Percentiles rank a stretch among this genome's conserved stretches.
Evolutionary conservation across 2,329 filamentous ascomycete species (phyloP).

Genomic region (Curvularia sp.): DNA sequence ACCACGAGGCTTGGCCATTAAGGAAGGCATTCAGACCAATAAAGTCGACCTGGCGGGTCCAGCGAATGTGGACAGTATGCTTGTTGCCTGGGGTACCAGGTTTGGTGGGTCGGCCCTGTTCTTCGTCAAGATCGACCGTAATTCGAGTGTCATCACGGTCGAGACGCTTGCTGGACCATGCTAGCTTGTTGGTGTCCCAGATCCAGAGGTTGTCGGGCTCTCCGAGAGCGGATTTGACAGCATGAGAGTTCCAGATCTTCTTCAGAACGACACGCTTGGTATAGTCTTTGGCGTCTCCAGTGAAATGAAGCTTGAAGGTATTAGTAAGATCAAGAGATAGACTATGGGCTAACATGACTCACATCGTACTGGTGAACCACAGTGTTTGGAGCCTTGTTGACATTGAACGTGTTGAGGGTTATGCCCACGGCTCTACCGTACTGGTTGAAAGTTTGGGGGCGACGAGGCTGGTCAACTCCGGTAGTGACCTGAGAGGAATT

Average conservation of each 20-base stretch:
- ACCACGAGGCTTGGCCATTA: conserved; percentile 58
- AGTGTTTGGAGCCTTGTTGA: conserved; percentile 65
- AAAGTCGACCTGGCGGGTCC: conserved; percentile 74
- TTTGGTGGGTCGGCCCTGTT: conserved; percentile 52
- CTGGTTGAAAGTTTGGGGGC: conserved; percentile 49
- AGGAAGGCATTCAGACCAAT: conserved; percentile 71
- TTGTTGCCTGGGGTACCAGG: conserved; percentile 51
- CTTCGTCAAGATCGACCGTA: conserved; percentile 75
- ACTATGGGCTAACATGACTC: conserved; percentile 51
- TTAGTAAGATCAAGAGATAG: conserved; percentile 13
- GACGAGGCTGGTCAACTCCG: conserved; percentile 41
- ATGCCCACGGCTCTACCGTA: conserved; percentile 52
- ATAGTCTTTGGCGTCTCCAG: conserved; percentile 66
- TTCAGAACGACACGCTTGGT: conserved; percentile 70
- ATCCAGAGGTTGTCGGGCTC: conserved; percentile 63
- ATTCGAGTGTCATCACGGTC: conserved; percentile 51
- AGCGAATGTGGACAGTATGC: conserved; percentile 68
- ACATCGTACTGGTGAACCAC: conserved; percentile 87
- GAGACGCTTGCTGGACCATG: conserved; percentile 65
- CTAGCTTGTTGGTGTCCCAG: conserved; percentile 83
- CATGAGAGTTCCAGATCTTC: conserved; percentile 76
- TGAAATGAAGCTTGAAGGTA: conserved; percentile 62
- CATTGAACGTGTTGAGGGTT: conserved; percentile 76
- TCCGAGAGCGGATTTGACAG: conserved; percentile 64
- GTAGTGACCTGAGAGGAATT: conserved; percentile 29